Conservation (phyloP, 2,329 filamentous ascomycete species). For the Acephala macrosclerotiorum region DNA sequence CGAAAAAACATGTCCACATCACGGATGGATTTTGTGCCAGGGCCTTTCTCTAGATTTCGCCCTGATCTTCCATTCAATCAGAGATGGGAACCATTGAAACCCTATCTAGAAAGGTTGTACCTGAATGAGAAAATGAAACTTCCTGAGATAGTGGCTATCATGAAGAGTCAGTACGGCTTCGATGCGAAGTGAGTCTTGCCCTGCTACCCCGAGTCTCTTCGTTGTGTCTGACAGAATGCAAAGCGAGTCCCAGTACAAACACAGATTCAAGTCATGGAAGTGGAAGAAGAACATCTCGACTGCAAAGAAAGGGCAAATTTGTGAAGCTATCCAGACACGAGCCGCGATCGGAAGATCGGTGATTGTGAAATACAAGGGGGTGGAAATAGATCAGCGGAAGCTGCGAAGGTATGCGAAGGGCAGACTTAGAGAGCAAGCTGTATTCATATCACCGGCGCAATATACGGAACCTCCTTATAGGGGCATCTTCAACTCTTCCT, state of each 20-base stretch:
- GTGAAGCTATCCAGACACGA: slow-evolving; percentile 1
- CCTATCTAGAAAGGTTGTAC: neutral
- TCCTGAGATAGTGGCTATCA: slow-evolving; percentile 2
- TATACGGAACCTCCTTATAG: neutral
- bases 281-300: slow-evolving; percentile 1
- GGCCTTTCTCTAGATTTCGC: slow-evolving; percentile 2
- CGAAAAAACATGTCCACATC: neutral
- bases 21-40: slow-evolving; percentile 9
- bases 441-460: neutral
- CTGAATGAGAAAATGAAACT: slow-evolving; percentile 7
- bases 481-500: neutral
- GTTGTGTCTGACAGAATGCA: neutral
- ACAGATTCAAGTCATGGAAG: slow-evolving; percentile 10
- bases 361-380: slow-evolving; percentile 5
- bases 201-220: neutral
- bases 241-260: slow-evolving; percentile 15
- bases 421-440: neutral
- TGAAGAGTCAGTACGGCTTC: slow-evolving; percentile 8
- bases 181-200: slow-evolving; percentile 4
- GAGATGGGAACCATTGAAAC: slow-evolving; percentile 12
- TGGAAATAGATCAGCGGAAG: neutral
- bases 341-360: neutral
- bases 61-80: slow-evolving; percentile 9
- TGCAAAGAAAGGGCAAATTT: slow-evolving; percentile 6
- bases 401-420: slow-evolving; percentile 4